phyloP scores from a whole-genome alignment of 2,329 filamentous ascomycete species.

The Aureobasidium leucospermi region DNA sequence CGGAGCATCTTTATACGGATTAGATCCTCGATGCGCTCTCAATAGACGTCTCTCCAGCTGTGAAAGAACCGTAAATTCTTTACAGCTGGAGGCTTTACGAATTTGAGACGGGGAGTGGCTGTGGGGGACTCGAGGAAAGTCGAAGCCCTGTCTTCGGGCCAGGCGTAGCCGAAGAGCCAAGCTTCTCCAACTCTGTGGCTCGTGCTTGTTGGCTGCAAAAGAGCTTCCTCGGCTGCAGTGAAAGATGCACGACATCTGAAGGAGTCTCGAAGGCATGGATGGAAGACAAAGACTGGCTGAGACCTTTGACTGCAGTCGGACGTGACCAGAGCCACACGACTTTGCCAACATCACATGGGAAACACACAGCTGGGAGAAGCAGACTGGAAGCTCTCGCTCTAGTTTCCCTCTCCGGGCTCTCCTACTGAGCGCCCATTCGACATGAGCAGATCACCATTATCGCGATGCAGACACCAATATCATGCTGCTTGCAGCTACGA shows the following conservation, averaged over 20 bases:
- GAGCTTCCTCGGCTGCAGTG: not conserved
- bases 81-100: too few relatives aligned
- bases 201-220: not conserved
- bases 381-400: not conserved
- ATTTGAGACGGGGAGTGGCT: not conserved
- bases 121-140: not conserved
- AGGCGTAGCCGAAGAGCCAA: not conserved
- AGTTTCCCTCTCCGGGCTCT: too few relatives aligned
- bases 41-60: too few relatives aligned
- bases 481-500: not conserved
- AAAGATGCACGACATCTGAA: not conserved
- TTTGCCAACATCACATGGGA: not conserved
- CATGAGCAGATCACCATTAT: not conserved
- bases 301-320: not conserved
- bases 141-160: not conserved
- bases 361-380: not conserved
- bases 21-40: too few relatives aligned
- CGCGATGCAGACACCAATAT: not conserved
- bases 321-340: not conserved
- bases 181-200: not conserved
- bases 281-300: constrained; percentile 2
- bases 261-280: not conserved
- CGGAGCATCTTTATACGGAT: too few relatives aligned
- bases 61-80: too few relatives aligned
- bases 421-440: not conserved